Percentiles rank a stretch among this genome's conserved stretches.
phyloP scores from a whole-genome alignment of 1,284 basidiomycete genomes.

The Ganoderma meredithae region DNA sequence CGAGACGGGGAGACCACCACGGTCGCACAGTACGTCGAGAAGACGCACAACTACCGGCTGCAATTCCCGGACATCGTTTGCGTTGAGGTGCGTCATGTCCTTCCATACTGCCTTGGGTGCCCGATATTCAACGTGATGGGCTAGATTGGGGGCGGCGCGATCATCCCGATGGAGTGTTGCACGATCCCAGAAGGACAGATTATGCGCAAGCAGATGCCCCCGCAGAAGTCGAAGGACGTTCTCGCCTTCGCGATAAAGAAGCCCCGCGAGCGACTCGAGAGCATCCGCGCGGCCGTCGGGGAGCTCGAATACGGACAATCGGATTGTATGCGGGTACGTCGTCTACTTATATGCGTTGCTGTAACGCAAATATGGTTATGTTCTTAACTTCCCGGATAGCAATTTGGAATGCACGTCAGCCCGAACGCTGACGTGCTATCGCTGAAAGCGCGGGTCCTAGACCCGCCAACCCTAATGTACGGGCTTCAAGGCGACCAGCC shows the following conservation, averaged over 20 bases:
- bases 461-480: slow-evolving; percentile 70
- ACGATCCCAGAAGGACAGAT: slow-evolving; percentile 72
- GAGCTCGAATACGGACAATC: slow-evolving; percentile 76
- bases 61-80: slow-evolving; percentile 66
- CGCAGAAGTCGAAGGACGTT: slow-evolving; percentile 69
- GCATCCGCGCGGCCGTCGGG: slow-evolving; percentile 62
- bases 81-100: slow-evolving; percentile 57
- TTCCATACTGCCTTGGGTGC: too few relatives aligned
- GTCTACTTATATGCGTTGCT: not conserved
- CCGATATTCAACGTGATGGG: not conserved
- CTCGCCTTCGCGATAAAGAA: slow-evolving; percentile 76
- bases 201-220: slow-evolving; percentile 75
- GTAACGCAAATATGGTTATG: not conserved
- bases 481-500: slow-evolving; percentile 56
- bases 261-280: slow-evolving; percentile 63
- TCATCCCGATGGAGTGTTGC: slow-evolving; percentile 76
- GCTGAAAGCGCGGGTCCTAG: slow-evolving; percentile 66
- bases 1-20: slow-evolving; percentile 59
- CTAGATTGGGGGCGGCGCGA: slow-evolving; percentile 70
- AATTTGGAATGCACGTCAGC: slow-evolving; percentile 70
- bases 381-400: slow-evolving; percentile 20
- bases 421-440: slow-evolving; percentile 54
- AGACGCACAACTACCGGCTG: slow-evolving; percentile 57
- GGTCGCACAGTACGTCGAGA: slow-evolving; percentile 68
- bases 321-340: slow-evolving; percentile 63